A percentile compares a stretch with the other conserved stretches of the same genome.
These are phyloP conservation scores for Durio zibethinus DNA, from an alignment of 345 rosid species.

Conservation along the genomic window DNA sequence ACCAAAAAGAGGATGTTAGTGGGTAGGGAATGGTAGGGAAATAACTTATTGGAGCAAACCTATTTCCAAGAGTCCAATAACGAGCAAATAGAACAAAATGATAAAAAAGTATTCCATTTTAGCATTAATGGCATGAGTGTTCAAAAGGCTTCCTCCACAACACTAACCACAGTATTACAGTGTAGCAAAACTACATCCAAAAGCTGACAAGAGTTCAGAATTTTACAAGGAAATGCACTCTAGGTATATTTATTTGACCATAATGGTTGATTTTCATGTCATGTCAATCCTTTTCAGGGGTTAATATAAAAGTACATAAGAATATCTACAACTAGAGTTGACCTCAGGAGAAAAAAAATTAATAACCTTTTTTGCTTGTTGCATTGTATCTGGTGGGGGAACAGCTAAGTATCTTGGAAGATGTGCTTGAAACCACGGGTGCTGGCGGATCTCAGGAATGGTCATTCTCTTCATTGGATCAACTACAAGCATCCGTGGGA, in stretches of 20 bases:
- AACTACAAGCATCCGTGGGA: slow-evolving; percentile 92
- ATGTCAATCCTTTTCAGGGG: neutral
- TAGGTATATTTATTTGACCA: neutral
- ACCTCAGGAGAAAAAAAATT: neutral
- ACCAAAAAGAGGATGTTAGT: neutral
- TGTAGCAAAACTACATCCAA: neutral
- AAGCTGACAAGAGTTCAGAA: neutral
- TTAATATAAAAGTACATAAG: neutral
- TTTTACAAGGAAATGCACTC: neutral
- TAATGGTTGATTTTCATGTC: neutral
- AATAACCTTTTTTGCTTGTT: slow-evolving; percentile 75
- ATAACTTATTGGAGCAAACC: neutral
- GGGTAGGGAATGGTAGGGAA: neutral
- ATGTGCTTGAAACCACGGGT: slow-evolving; percentile 81
- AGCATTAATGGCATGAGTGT: neutral
- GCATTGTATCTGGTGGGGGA: slow-evolving; percentile 74
- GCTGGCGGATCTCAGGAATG: slow-evolving; percentile 88
- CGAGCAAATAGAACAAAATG: neutral
- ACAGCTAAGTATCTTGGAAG: slow-evolving; percentile 89
- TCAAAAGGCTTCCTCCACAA: neutral
- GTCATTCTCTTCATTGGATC: slow-evolving; percentile 89
- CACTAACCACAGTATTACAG: neutral
- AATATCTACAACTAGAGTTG: neutral
- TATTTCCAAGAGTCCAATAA: neutral
- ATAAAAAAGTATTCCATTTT: neutral